Conservation (phyloP, 495 filamentous ascomycete species). For the Tuber borchii region DNA sequence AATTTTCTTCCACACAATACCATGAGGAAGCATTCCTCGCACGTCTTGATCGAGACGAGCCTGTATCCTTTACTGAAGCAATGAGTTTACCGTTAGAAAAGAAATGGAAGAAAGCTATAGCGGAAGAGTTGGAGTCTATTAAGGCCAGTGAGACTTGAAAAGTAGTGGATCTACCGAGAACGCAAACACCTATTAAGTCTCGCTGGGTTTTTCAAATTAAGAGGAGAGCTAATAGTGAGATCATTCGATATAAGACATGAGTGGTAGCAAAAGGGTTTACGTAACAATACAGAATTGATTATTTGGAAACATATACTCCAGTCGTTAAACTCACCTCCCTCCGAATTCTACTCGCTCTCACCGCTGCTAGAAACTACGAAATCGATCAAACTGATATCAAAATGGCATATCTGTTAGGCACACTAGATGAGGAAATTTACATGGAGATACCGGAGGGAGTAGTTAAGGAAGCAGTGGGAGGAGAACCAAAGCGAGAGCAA, state of each 20-base stretch:
- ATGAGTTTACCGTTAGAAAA: background rate
- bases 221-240: background rate
- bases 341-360: too few relatives aligned
- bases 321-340: too few relatives aligned
- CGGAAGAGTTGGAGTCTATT: background rate
- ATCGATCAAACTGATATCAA: too few relatives aligned
- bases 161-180: background rate
- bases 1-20: too few relatives aligned
- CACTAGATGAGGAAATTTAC: too few relatives aligned
- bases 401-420: too few relatives aligned
- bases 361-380: too few relatives aligned
- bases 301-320: too few relatives aligned
- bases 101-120: background rate
- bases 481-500: too few relatives aligned
- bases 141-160: background rate
- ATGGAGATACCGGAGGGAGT: too few relatives aligned
- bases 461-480: too few relatives aligned
- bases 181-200: background rate
- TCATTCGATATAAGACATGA: background rate
- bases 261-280: background rate
- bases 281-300: too few relatives aligned
- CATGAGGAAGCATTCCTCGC: background rate
- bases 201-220: background rate
- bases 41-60: background rate
- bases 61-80: background rate